Conservation (phyloP, 2,329 filamentous ascomycete species). For the Cercospora sesami region DNA sequence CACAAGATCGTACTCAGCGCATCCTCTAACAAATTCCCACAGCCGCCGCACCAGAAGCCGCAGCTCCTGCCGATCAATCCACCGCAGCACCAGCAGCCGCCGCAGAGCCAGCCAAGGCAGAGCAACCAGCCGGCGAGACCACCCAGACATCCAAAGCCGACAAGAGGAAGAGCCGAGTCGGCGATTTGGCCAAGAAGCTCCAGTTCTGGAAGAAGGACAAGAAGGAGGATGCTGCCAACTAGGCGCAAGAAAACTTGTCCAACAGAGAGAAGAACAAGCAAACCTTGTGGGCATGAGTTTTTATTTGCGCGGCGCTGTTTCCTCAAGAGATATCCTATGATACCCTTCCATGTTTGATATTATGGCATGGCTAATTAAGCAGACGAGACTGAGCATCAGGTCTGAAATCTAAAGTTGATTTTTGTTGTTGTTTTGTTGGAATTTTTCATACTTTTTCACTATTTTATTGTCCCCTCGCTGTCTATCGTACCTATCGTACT, state of each 20-base stretch:
- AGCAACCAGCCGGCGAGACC: constrained; percentile 9
- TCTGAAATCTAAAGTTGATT: not conserved
- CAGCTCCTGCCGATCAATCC: not conserved
- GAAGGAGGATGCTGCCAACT: constrained; percentile 10
- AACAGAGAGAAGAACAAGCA: not conserved
- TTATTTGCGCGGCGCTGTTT: not conserved
- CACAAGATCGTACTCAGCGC: not conserved
- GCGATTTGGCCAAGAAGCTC: constrained; percentile 16
- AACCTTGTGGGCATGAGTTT: not conserved
- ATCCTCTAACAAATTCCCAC: not conserved
- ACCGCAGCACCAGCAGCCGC: constrained; percentile 5
- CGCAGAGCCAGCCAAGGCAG: not conserved
- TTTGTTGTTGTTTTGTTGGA: no score
- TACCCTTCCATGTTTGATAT: constrained; percentile 14
- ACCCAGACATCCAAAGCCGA: constrained; percentile 8
- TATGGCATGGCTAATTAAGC: constrained; percentile 4
- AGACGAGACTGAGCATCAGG: not conserved
- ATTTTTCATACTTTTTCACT: no score
- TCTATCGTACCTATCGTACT: not conserved
- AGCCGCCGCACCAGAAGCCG: constrained; percentile 5
- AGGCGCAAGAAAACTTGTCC: not conserved
- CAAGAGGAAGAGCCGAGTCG: constrained; percentile 13
- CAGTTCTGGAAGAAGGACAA: constrained; percentile 20
- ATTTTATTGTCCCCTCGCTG: not conserved
- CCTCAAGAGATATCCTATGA: constrained; percentile 8